Conservation (phyloP, 2,329 filamentous ascomycete genomes). For the Plectosphaerella plurivora region DNA sequence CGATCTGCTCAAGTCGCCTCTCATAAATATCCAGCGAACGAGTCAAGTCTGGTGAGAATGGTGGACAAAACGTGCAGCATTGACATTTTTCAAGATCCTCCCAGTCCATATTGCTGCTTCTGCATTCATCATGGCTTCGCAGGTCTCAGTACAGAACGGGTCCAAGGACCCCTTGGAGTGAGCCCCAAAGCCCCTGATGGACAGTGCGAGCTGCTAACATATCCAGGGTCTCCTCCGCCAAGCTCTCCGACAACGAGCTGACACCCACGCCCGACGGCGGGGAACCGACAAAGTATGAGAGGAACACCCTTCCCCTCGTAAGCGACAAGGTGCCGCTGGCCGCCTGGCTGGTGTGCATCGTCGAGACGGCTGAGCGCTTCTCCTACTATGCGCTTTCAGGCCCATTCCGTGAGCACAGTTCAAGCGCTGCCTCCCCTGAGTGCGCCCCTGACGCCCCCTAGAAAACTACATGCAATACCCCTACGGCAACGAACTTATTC, state of each 20-base stretch:
- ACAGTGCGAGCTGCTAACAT: background rate
- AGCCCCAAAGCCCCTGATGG: too few relatives aligned
- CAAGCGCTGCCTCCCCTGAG: background rate
- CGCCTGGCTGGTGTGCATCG: constrained; percentile 13
- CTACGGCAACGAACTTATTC: constrained; percentile 22
- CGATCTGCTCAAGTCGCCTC: too few relatives aligned
- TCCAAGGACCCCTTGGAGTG: too few relatives aligned
- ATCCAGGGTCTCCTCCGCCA: background rate
- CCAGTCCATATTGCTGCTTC: too few relatives aligned
- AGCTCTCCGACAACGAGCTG: background rate
- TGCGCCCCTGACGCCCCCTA: constrained; percentile 6
- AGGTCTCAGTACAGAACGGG: too few relatives aligned
- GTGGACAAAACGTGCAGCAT: too few relatives aligned
- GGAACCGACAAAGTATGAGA: constrained; percentile 3
- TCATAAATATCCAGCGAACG: too few relatives aligned
- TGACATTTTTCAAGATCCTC: too few relatives aligned
- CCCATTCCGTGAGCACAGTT: constrained; percentile 9
- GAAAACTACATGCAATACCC: constrained; percentile 38
- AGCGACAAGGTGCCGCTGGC: constrained; percentile 12
- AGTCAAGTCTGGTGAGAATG: too few relatives aligned
- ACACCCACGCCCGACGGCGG: background rate
- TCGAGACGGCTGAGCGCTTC: constrained; percentile 14
- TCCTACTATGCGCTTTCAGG: constrained; percentile 11
- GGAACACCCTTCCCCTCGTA: constrained; percentile 10
- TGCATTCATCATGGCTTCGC: too few relatives aligned